A percentile compares a stretch with the other conserved stretches of the same genome.
Conservation (phyloP, 495 filamentous ascomycete species). For the Annulohypoxylon moriforme region DNA sequence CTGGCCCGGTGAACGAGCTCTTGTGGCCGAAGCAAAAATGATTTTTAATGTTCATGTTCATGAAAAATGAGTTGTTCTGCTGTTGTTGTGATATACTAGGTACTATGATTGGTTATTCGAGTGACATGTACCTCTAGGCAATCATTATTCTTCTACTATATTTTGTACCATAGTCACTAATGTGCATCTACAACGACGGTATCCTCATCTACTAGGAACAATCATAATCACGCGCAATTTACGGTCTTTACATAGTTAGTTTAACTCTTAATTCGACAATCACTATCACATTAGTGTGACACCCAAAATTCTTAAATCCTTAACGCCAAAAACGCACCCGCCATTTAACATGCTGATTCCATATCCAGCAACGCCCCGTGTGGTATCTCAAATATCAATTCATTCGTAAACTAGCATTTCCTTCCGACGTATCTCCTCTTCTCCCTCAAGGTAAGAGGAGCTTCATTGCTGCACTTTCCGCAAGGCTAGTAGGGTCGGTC, state of each 20-base stretch:
- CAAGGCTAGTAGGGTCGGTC: not conserved
- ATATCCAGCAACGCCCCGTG: not conserved
- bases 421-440: not conserved
- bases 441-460: not conserved
- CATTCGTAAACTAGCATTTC: too few relatives aligned
- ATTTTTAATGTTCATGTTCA: slow-evolving; percentile 6
- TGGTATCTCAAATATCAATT: not conserved
- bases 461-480: not conserved
- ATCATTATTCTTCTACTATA: too few relatives aligned
- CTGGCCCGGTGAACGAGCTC: not conserved
- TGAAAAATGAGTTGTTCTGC: not conserved
- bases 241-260: too few relatives aligned
- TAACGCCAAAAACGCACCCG: not conserved
- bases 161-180: too few relatives aligned
- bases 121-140: not conserved
- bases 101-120: not conserved
- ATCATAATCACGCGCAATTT: too few relatives aligned
- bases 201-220: too few relatives aligned
- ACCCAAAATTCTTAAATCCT: not conserved
- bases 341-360: not conserved
- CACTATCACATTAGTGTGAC: not conserved
- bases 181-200: too few relatives aligned
- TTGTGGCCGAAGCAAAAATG: slow-evolving; percentile 1
- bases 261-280: not conserved
- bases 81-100: not conserved